Base-by-base conservation (phyloP, 2,329 filamentous ascomycete genomes). In the Nigrospora osmanthi region DNA sequence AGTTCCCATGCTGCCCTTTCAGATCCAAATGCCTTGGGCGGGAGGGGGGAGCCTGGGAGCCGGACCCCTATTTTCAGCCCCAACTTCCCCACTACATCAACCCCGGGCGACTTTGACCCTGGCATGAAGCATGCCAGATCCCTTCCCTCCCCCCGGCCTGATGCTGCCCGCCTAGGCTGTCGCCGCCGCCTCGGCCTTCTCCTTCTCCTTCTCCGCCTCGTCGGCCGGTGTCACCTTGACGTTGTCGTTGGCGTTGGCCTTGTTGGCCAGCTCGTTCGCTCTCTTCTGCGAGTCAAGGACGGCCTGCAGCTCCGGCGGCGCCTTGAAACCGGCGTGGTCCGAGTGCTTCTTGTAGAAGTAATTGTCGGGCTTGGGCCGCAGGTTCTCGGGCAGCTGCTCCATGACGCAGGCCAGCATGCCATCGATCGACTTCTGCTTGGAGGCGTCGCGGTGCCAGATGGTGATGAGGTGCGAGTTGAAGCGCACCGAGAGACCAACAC, bases 311-410 rank as follows among this genome's bases (percentile, higher is more conserved):
- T 76, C 76, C 4, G 77, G 73, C 14, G 80, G 77, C 1, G 73
- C 76, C 58, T 84, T 81, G 70, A 89, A 95, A 13, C 87, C 87
- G 46, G 83, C 81, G 66, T 96, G 89, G 62, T 95, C 89, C 37
- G 82, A 80, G 69, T 97, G 91, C 65, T 84, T 87, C 72, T 93
- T 93, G 71, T 95, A 96, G 64, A 82, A 83, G 69, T 87, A 89
- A 62, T 79, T 80, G 48, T 83, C 79, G 39, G 76, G 59, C 68
- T 85, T 85, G 35, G 88, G 88, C 47, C 73, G 73, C 53, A 95
- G 68, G 60, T 93, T 86, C 1, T 75, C 68, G 6, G 84, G 84
- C 30, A 96, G 71, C 52, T 87, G 80, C 42, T 83, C 77, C 40
- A 95, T 70, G 43, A 95, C 82, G 40, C 80, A 84, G 50, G 79